Conservation (phyloP, 345 rosid genomes). For the Brassica rapa region DNA sequence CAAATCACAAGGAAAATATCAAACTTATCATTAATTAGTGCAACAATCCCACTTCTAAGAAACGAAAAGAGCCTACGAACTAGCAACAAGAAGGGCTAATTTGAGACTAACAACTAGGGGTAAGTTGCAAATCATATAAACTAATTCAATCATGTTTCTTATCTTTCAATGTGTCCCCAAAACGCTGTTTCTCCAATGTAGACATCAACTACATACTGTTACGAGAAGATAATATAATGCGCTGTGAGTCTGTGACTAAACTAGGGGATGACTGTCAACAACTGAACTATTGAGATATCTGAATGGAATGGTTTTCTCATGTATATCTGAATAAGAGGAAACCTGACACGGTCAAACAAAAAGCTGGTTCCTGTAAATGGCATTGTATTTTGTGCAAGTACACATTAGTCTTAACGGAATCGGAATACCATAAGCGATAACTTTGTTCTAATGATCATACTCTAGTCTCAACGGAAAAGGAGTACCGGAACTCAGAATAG, state of each 20-base stretch:
- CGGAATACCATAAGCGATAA: not conserved
- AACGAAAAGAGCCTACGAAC: not conserved
- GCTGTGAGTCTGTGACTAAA: not conserved
- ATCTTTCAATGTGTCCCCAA: not conserved
- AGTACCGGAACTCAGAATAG: not conserved
- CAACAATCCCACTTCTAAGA: not conserved
- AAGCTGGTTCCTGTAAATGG: not conserved
- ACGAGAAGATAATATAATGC: not conserved
- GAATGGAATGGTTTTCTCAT: not conserved
- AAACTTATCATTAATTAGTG: not conserved
- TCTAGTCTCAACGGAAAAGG: no score
- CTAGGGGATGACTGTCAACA: not conserved
- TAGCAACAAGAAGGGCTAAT: not conserved
- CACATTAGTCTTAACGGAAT: no score
- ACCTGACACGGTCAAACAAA: not conserved
- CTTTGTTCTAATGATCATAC: not conserved
- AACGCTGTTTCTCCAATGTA: not conserved
- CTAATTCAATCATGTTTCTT: not conserved
- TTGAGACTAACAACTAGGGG: not conserved
- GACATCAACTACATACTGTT: not conserved
- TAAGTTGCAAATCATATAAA: not conserved
- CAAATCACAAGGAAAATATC: not conserved
- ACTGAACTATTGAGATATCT: not conserved
- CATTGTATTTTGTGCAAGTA: not conserved
- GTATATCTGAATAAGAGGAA: not conserved